Evolutionary conservation across 2,329 filamentous ascomycete species (phyloP).

Genomic region (Fusarium lateritium): DNA sequence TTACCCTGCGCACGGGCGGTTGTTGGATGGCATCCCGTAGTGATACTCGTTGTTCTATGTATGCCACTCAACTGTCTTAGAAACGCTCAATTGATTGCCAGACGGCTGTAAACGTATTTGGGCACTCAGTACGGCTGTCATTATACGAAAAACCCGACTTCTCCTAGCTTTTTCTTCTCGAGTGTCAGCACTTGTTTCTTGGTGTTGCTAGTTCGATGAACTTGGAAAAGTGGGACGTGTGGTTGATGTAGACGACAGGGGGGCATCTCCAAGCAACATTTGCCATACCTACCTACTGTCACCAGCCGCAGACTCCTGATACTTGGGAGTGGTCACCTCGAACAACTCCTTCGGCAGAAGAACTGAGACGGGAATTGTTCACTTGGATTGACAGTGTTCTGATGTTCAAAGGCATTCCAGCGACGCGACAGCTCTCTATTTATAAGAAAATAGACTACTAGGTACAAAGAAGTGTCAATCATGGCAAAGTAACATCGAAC

Average conservation of each 20-base stretch:
- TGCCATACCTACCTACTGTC: not conserved
- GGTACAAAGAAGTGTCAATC: not conserved
- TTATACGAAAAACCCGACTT: not conserved
- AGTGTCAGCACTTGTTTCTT: conserved; percentile 25
- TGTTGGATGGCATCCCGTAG: not conserved
- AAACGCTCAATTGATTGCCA: not conserved
- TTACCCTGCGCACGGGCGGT: conserved; percentile 14
- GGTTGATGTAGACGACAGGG: conserved; percentile 21
- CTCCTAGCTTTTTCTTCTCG: conserved; percentile 10
- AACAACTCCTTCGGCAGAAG: not conserved
- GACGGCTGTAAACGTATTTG: too few species aligned
- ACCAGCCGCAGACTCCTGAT: not conserved
- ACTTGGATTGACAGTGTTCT: not conserved
- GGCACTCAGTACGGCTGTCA: too few species aligned
- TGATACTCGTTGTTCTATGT: not conserved
- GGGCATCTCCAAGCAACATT: conserved; percentile 5
- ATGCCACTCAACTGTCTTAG: not conserved
- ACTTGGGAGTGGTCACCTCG: too few species aligned
- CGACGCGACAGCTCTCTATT: not conserved
- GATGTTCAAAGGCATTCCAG: not conserved
- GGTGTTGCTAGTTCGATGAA: conserved; percentile 30
- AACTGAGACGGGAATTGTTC: not conserved
- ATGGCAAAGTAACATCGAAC: not conserved
- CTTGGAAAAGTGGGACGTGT: conserved; percentile 26
- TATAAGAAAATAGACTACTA: not conserved